A percentile compares a stretch with the other conserved stretches of the same genome.
Conservation (phyloP, 75 land plant genomes). For the Pseudotsuga menziesii region DNA sequence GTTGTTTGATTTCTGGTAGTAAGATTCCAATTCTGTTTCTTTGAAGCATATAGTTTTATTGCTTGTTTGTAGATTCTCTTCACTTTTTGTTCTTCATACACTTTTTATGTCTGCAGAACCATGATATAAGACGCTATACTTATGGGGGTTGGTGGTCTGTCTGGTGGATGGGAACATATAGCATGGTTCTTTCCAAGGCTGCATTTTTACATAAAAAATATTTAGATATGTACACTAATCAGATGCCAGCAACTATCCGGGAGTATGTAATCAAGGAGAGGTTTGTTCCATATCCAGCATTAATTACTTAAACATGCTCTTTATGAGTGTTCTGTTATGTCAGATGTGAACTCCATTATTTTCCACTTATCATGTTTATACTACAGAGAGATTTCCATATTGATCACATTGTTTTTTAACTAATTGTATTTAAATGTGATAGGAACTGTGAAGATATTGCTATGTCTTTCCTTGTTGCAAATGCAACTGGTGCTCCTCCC, state of each 20-base stretch:
- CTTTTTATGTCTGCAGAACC: conserved; percentile 20
- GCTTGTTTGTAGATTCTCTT: background rate
- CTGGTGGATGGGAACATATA: conserved; percentile 98
- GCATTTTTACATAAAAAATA: conserved; percentile 14
- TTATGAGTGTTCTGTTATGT: background rate
- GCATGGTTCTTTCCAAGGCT: conserved; percentile 90
- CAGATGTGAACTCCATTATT: background rate
- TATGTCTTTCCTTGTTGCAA: conserved; percentile 96
- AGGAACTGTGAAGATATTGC: conserved; percentile 99
- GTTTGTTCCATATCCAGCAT: conserved; percentile 15
- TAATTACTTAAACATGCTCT: background rate
- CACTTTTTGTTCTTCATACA: background rate
- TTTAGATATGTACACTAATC: too few relatives aligned
- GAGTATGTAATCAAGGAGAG: conserved; percentile 70
- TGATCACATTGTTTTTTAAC: background rate
- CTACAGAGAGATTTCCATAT: background rate
- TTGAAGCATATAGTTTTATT: too few relatives aligned
- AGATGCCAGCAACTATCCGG: conserved; percentile 78
- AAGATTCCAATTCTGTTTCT: too few relatives aligned
- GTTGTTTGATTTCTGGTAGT: background rate
- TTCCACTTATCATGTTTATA: background rate
- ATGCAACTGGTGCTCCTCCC: conserved; percentile 87
- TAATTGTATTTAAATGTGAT: conserved; percentile 1
- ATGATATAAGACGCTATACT: conserved; percentile 19
- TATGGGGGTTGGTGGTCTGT: conserved; percentile 99